Conservation (phyloP, 139 green algal species). For the Chlamydomonas sp. region DNA sequence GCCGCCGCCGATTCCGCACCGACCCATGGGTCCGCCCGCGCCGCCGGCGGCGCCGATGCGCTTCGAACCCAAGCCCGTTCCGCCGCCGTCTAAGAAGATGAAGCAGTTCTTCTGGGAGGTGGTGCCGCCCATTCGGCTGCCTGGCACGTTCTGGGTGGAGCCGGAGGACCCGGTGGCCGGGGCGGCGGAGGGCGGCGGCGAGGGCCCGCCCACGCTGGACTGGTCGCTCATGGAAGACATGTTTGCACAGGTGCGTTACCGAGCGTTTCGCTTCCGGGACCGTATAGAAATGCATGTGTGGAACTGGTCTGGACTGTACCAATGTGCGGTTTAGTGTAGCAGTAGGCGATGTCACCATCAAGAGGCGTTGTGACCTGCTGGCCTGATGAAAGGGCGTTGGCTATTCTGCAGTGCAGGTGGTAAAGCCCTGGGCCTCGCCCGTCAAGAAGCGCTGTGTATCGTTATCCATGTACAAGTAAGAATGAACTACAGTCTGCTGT, state of each 20-base stretch:
- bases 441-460: neutral
- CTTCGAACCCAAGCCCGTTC: conserved; percentile 24
- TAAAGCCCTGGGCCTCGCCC: no score
- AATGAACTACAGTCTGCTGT: neutral
- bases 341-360: no score
- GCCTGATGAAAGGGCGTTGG: no score
- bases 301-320: no score
- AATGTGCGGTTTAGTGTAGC: no score
- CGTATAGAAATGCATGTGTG: no score
- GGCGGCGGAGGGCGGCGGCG: neutral
- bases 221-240: conserved; percentile 31
- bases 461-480: neutral
- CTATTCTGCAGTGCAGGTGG: no score
- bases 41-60: neutral
- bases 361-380: no score
- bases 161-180: neutral
- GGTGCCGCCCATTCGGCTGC: conserved; percentile 25
- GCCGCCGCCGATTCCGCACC: neutral
- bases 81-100: conserved; percentile 40
- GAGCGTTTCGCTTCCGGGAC: no score
- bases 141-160: conserved; percentile 44
- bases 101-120: conserved; percentile 51
- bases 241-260: conserved; percentile 30
- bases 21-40: neutral
- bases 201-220: conserved; percentile 35